Conservation (phyloP, 208 protist genomes). For the Wallacemonas sp. region DNA sequence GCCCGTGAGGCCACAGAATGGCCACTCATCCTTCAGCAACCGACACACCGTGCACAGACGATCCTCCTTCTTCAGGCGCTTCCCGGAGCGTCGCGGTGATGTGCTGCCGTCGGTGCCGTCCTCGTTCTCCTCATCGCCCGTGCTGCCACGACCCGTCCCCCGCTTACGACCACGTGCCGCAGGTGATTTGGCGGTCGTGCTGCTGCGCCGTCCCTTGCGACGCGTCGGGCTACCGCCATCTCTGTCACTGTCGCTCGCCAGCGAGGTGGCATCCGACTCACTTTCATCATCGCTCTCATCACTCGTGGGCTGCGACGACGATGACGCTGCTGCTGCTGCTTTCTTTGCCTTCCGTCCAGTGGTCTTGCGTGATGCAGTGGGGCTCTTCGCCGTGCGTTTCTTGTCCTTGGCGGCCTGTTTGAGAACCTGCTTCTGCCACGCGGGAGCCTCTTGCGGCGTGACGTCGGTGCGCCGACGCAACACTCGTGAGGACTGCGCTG, state of each 20-base stretch:
- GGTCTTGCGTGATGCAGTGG: too few relatives aligned
- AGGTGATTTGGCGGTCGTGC: neutral
- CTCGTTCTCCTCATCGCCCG: neutral
- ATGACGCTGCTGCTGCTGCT: neutral
- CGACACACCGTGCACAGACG: slow-evolving; percentile 44
- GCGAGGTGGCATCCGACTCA: neutral
- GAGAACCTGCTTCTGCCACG: slow-evolving; percentile 33
- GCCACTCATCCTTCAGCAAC: slow-evolving; percentile 55
- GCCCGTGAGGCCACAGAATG: slow-evolving; percentile 59
- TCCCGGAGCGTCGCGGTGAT: neutral
- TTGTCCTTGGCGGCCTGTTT: slow-evolving; percentile 23
- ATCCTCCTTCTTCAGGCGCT: slow-evolving; percentile 9
- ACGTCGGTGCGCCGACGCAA: slow-evolving; percentile 22
- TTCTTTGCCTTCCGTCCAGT: slow-evolving; percentile 5
- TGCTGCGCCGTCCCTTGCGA: neutral
- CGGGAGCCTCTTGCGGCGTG: slow-evolving; percentile 26
- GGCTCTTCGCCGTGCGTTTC: neutral
- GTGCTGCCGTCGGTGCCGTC: neutral
- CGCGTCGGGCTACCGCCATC: neutral
- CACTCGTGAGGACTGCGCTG: slow-evolving; percentile 23
- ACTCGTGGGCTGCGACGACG: too few relatives aligned
- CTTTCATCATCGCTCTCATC: neutral
- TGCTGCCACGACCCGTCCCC: neutral
- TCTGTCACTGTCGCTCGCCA: slow-evolving; percentile 3
- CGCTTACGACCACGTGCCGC: neutral